These are phyloP conservation scores for Pontederia crassipes DNA, from an alignment of 176 grass and related monocot genomes.

Conservation along the genomic window DNA sequence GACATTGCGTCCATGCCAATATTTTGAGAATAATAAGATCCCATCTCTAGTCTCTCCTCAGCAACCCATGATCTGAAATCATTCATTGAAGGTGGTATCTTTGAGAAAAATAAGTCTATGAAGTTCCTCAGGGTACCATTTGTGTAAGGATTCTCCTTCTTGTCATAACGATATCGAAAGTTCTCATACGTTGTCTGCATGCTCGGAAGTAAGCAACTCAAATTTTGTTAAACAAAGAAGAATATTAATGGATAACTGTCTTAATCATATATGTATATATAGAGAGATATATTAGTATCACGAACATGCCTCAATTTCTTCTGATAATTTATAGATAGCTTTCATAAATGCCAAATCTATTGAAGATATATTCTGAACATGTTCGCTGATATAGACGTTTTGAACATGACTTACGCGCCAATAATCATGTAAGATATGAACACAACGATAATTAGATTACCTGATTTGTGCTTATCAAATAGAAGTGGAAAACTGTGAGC, in stretches of 20 bases:
- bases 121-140: constrained; percentile 41
- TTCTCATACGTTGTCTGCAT: constrained; percentile 73
- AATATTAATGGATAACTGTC: neutral
- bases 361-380: no score
- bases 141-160: constrained; percentile 54
- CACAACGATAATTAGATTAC: constrained; percentile 15
- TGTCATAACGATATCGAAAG: constrained; percentile 55
- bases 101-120: constrained; percentile 43
- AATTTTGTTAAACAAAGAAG: neutral
- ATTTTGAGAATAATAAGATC: constrained; percentile 34
- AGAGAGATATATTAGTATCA: no score
- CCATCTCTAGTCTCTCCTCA: constrained; percentile 34
- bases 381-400: no score
- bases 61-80: constrained; percentile 37
- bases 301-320: no score
- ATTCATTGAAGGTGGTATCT: constrained; percentile 40
- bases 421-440: neutral
- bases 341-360: no score
- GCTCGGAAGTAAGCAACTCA: neutral
- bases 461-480: constrained; percentile 70
- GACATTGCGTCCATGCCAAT: constrained; percentile 23
- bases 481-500: constrained; percentile 60
- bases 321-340: no score
- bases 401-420: no score
- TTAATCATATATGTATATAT: neutral